A percentile compares a stretch with the other conserved stretches of the same genome.
phyloP scores from a whole-genome alignment of 352 stramenopile species.

The Phytophthora nicotianae region DNA sequence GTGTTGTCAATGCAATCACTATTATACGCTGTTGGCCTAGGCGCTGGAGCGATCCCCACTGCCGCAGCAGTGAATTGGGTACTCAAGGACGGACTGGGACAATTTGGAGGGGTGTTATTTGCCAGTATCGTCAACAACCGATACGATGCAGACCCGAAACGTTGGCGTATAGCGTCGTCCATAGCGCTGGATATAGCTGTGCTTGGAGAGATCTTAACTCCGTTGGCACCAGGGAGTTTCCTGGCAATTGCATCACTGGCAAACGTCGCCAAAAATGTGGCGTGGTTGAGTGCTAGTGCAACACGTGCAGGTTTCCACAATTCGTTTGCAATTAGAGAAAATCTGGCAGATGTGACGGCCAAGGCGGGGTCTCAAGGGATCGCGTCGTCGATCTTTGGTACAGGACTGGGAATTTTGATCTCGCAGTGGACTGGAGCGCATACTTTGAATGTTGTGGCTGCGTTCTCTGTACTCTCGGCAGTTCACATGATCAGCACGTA shows the following conservation, averaged over 20 bases:
- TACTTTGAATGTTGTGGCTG: conserved; percentile 52
- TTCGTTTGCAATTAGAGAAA: conserved; percentile 87
- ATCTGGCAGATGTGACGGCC: conserved; percentile 96
- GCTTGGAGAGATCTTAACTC: conserved; percentile 92
- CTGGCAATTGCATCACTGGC: conserved; percentile 89
- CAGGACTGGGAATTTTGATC: conserved; percentile 65
- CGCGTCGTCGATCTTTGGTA: conserved; percentile 88
- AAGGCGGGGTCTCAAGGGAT: conserved; percentile 96
- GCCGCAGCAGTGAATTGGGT: conserved; percentile 96
- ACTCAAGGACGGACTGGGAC: conserved; percentile 96
- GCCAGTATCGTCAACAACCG: conserved; percentile 90
- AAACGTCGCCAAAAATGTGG: conserved; percentile 96
- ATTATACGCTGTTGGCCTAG: conserved; percentile 94
- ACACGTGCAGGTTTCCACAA: conserved; percentile 95
- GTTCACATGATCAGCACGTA: conserved; percentile 69
- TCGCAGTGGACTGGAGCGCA: conserved; percentile 62
- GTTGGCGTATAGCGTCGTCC: conserved; percentile 92
- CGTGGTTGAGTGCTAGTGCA: conserved; percentile 94
- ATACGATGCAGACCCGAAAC: conserved; percentile 95
- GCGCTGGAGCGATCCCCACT: conserved; percentile 81
- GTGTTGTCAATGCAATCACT: conserved; percentile 95
- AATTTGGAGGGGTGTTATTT: conserved; percentile 96
- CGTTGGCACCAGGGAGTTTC: conserved; percentile 80
- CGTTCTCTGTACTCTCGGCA: conserved; percentile 55
- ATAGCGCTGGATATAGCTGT: conserved; percentile 91